Percentiles rank a stretch among this genome's conserved stretches.
Evolutionary conservation across 2,329 filamentous ascomycete species (phyloP).

Genomic region (Eurotiales sp.): DNA sequence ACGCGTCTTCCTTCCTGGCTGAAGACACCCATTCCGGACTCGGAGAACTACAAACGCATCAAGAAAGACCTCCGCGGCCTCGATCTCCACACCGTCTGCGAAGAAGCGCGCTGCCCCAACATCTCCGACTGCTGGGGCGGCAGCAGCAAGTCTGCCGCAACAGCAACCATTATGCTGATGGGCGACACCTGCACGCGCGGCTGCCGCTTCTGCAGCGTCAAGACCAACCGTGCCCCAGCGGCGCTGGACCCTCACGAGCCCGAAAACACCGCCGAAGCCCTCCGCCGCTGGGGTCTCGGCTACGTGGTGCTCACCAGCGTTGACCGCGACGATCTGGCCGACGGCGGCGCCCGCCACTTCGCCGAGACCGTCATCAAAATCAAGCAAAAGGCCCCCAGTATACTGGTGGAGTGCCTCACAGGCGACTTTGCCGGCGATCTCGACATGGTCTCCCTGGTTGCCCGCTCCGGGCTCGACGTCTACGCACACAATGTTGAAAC

Average conservation of each 20-base stretch:
- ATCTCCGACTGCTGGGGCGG: conserved; percentile 98
- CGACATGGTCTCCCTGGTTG: conserved; percentile 82
- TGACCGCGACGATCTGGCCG: conserved; percentile 85
- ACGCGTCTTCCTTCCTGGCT: conserved; percentile 86
- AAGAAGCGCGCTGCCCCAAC: conserved; percentile 95
- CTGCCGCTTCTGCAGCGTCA: conserved; percentile 95
- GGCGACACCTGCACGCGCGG: conserved; percentile 96
- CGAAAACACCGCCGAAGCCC: conserved; percentile 91
- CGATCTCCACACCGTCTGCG: conserved; percentile 91
- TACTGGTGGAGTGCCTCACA: conserved; percentile 49
- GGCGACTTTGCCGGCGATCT: conserved; percentile 83
- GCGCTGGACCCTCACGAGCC: conserved; percentile 94
- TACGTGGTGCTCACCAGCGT: conserved; percentile 95
- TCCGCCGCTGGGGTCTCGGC: conserved; percentile 87
- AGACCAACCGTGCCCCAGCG: conserved; percentile 72
- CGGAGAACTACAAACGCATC: conserved; percentile 88
- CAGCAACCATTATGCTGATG: conserved; percentile 99
- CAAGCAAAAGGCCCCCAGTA: conserved; percentile 64
- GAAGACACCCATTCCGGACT: conserved; percentile 87
- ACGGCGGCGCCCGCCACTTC: conserved; percentile 85
- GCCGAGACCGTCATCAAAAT: conserved; percentile 93
- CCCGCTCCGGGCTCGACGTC: conserved; percentile 84
- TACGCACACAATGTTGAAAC: conserved; percentile 98
- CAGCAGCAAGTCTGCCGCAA: conserved; percentile 79
- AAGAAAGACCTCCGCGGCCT: conserved; percentile 88